phyloP scores from a whole-genome alignment of 495 filamentous ascomycete genomes.

The Stereocaulon alpinum region DNA sequence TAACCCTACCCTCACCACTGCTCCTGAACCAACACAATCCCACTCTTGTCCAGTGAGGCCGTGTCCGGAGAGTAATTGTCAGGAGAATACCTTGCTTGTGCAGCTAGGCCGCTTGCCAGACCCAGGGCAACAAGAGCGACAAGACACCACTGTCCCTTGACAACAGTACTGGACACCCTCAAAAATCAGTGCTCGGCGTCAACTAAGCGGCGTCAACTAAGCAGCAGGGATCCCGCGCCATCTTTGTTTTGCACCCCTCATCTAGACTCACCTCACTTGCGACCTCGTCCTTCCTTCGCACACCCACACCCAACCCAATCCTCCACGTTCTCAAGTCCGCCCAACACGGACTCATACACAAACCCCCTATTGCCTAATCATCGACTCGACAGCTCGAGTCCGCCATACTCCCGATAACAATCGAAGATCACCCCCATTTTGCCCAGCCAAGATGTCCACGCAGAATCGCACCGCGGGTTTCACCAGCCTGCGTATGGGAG shows the following conservation, averaged over 20 bases:
- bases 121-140: background rate
- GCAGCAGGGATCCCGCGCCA: background rate
- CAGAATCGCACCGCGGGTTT: conserved; percentile 67
- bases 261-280: conserved; percentile 5
- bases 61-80: conserved; percentile 7
- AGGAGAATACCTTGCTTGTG: conserved; percentile 2
- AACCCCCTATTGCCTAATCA: conserved; percentile 29
- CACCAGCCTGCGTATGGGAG: conserved; percentile 71
- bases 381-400: conserved; percentile 39
- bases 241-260: background rate
- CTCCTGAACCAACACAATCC: background rate
- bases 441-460: conserved; percentile 46
- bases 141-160: background rate
- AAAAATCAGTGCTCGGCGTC: background rate
- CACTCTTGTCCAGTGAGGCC: background rate
- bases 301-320: background rate
- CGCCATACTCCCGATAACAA: conserved; percentile 35
- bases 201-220: background rate
- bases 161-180: background rate
- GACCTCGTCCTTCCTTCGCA: conserved; percentile 1
- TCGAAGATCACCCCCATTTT: conserved; percentile 4
- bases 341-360: conserved; percentile 45
- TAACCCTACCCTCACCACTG: background rate
- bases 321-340: conserved; percentile 26
- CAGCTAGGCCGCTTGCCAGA: background rate